Conservation (phyloP, 2,329 filamentous ascomycete species). For the Fusarium pseudoanthophilum region DNA sequence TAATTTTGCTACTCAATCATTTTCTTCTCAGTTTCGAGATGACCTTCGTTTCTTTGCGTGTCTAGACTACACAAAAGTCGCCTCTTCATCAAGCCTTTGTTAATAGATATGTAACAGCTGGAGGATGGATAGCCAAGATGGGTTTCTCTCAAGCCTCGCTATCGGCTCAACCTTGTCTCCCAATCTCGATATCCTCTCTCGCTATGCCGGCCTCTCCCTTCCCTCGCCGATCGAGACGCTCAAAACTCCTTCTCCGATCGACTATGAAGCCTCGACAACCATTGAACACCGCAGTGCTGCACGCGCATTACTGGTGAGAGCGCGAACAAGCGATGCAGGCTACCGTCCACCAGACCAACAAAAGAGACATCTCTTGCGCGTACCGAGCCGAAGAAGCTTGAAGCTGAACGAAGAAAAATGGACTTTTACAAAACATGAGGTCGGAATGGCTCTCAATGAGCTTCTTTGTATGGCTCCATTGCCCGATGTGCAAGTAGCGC, state of each 20-base stretch:
- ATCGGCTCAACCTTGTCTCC: not conserved
- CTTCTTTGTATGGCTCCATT: not conserved
- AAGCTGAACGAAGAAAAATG: not conserved
- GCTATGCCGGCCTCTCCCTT: not conserved
- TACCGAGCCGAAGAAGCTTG: not conserved
- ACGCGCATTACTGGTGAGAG: conserved; percentile 4
- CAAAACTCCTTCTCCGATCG: not conserved
- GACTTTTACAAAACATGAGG: conserved; percentile 24
- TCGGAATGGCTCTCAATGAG: conserved; percentile 6
- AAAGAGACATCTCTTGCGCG: conserved; percentile 3
- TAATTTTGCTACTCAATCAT: not conserved
- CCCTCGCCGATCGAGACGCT: not conserved
- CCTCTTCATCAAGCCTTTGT: no score
- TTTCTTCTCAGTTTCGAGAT: not conserved
- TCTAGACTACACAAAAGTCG: not conserved
- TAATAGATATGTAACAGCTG: not conserved
- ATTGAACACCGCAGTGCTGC: not conserved
- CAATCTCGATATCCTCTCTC: not conserved
- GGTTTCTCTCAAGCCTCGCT: not conserved
- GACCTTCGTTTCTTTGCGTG: not conserved
- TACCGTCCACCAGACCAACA: conserved; percentile 5
- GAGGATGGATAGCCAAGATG: not conserved
- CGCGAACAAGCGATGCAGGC: not conserved
- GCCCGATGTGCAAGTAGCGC: conserved; percentile 9
- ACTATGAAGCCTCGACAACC: not conserved